Percentiles rank a stretch among this genome's conserved stretches.
phyloP scores from a whole-genome alignment of 352 stramenopile genomes.

The Phytophthora meadii region DNA sequence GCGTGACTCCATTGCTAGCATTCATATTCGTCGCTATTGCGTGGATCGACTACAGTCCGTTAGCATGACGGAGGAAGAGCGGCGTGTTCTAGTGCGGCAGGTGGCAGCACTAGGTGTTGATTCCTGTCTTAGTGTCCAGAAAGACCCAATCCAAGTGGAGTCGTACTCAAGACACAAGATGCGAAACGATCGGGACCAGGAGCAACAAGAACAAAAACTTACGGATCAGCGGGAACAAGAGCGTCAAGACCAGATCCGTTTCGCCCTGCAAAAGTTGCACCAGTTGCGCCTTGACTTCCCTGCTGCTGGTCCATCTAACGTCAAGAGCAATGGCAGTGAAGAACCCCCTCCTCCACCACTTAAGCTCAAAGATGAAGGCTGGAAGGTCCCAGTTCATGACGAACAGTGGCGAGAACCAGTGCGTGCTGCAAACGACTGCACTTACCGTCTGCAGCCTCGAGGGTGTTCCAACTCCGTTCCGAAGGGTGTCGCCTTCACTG shows the following conservation, averaged over 20 bases:
- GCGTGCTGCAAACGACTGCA: not conserved
- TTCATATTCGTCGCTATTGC: constrained; percentile 49
- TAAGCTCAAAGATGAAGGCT: not conserved
- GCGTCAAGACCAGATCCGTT: constrained; percentile 46
- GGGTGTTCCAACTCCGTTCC: constrained; percentile 26
- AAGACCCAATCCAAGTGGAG: not conserved
- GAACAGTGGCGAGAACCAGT: constrained; percentile 55
- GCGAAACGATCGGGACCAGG: not conserved
- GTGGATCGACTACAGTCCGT: constrained; percentile 26
- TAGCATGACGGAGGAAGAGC: constrained; percentile 22
- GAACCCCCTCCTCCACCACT: not conserved
- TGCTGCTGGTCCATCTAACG: not conserved
- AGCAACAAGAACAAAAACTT: constrained; percentile 24
- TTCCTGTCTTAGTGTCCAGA: not conserved
- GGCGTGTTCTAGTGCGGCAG: constrained; percentile 37
- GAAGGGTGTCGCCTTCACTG: constrained; percentile 30
- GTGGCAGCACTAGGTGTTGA: constrained; percentile 30
- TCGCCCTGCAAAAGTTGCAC: constrained; percentile 54
- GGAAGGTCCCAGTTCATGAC: constrained; percentile 5
- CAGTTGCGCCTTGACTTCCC: constrained; percentile 40
- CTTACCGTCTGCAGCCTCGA: no score
- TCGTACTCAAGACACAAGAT: constrained; percentile 13
- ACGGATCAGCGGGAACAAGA: constrained; percentile 40
- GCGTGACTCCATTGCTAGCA: constrained; percentile 21
- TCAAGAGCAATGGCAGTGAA: no score